These are phyloP conservation scores for Epicoccum nigrum DNA, from an alignment of 2,329 filamentous ascomycete species.

Conservation along the genomic window DNA sequence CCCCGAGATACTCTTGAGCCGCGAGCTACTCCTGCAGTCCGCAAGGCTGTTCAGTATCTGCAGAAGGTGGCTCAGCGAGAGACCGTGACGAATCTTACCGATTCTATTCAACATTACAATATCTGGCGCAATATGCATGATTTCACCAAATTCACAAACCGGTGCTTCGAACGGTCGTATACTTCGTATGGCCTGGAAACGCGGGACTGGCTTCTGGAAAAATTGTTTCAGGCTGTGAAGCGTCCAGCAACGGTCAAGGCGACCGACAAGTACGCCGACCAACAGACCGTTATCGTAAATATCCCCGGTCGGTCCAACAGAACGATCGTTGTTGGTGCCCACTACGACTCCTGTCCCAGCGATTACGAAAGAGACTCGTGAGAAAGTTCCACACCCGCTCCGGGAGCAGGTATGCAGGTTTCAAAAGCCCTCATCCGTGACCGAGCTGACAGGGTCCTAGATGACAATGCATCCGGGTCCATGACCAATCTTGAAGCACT, in stretches of 20 bases:
- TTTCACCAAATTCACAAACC: not conserved
- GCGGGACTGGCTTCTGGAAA: not conserved
- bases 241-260: too few relatives aligned
- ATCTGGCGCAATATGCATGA: not conserved
- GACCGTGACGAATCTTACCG: not conserved
- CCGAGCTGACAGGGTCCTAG: not conserved
- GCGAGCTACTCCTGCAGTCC: not conserved
- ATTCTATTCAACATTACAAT: not conserved
- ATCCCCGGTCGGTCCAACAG: not conserved
- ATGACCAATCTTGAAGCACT: slow-evolving; percentile 81
- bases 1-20: not conserved
- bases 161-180: not conserved
- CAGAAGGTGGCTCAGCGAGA: not conserved
- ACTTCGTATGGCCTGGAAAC: too few relatives aligned
- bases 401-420: too few relatives aligned
- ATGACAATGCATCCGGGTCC: slow-evolving; percentile 88
- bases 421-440: too few relatives aligned
- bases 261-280: too few relatives aligned
- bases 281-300: not conserved
- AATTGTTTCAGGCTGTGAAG: too few relatives aligned
- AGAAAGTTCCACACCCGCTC: too few relatives aligned
- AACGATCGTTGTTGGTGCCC: not conserved
- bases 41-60: too few relatives aligned
- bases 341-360: not conserved
- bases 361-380: too few relatives aligned